Evolutionary conservation across 495 filamentous ascomycete species (phyloP), one percentile per base, ranked within the genome.

Genomic region (Entonaema liquescens): DNA sequence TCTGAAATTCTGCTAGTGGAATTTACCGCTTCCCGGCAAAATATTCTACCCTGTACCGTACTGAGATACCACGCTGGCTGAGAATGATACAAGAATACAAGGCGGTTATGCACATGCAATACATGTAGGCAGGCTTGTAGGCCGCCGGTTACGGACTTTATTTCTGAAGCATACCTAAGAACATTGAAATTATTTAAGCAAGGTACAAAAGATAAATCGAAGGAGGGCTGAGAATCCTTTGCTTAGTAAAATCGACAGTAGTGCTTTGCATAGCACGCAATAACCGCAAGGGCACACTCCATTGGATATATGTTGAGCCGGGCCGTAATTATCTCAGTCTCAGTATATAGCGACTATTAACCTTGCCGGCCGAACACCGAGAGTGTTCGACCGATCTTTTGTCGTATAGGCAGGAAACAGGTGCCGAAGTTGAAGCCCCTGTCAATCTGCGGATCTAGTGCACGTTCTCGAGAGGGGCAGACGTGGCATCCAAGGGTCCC

Each of bases 371-470:
- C 49, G 40, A 59, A 28, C 44, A 57, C 50, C 64, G 61, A 67
- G 13, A 60, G 1, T 12, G 42, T 40, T 31, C 33, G 50, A 58
- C 42, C 42, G 42, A 47, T 47, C 8, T 29, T 50, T 57, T 36
- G 23, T 28, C 2, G 12, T 23, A 13, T n/a, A 53, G 44, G 47
- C 50, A 1, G 44, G 17, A 50, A 47, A 65, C 38, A 72, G 60
- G 57, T 73, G 70, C 70, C 70, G 70, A 73, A 68, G 52, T 62
- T 50, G 5, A 23, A 54, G 55, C n/a, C 64, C 64, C 69, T 68
- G 65, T 62, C 38, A 58, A 61, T 65, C 54, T 38, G 17, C 33
- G 53, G 15, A 19, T 21, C 47, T 64, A 59, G 54, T 60, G 70
- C 70, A 72, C 56, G 55, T 72, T 72, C 42, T 61, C 15, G 19